A percentile compares a stretch with the other conserved stretches of the same genome.
These are phyloP conservation scores for Phylloporus scabripes DNA, from an alignment of 768 basidiomycete species.

Conservation along the genomic window DNA sequence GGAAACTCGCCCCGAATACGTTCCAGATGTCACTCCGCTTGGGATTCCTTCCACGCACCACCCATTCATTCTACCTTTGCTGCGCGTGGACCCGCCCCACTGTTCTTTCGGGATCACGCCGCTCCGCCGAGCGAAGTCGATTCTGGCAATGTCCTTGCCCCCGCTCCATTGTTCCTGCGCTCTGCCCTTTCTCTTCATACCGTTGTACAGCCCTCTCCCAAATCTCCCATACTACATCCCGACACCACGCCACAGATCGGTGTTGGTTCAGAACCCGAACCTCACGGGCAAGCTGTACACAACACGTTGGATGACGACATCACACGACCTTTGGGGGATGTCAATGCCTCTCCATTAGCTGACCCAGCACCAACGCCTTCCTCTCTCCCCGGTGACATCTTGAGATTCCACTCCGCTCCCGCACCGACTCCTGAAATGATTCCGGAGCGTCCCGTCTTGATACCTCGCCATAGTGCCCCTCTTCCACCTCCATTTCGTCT, in stretches of 20 bases:
- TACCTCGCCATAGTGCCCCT: slow-evolving; percentile 9
- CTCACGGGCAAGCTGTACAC: slow-evolving; percentile 5
- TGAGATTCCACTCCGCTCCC: not conserved
- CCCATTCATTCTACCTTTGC: slow-evolving; percentile 12
- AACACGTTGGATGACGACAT: slow-evolving; percentile 10
- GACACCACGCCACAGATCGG: slow-evolving; percentile 6
- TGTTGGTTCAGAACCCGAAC: not conserved
- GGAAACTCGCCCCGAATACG: slow-evolving; percentile 18
- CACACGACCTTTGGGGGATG: slow-evolving; percentile 10
- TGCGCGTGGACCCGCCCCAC: slow-evolving; percentile 4
- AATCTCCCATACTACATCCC: not conserved
- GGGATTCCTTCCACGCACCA: slow-evolving; percentile 12
- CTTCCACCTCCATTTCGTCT: slow-evolving; percentile 20
- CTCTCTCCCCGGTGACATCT: not conserved
- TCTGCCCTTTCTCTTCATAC: slow-evolving; percentile 8
- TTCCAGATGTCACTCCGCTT: slow-evolving; percentile 21
- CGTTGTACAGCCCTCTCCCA: slow-evolving; percentile 6
- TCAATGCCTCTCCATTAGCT: slow-evolving; percentile 1
- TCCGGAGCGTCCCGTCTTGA: slow-evolving; percentile 5
- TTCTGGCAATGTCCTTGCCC: slow-evolving; percentile 10
- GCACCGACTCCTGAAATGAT: not conserved
- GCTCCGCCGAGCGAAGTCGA: not conserved
- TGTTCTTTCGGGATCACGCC: slow-evolving; percentile 12
- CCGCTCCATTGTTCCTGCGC: slow-evolving; percentile 12
- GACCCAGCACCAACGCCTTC: slow-evolving; percentile 2